phyloP scores from a whole-genome alignment of 2,329 filamentous ascomycete genomes.

The Aspergillus fischeri region DNA sequence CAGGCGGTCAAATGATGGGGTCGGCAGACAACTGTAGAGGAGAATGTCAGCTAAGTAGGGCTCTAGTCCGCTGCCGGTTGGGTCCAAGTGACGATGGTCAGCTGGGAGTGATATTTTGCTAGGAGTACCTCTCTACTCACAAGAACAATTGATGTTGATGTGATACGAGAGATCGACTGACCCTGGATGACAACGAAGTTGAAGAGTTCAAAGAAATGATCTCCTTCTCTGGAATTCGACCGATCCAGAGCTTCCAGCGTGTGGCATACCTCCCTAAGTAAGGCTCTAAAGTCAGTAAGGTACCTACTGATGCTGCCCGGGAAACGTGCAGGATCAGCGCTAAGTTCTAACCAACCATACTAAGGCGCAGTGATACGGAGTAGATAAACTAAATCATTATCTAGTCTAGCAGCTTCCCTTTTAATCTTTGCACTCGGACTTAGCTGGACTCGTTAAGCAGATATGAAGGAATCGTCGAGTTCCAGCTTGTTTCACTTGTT shows the following conservation, averaged over 20 bases:
- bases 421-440: not conserved
- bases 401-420: not conserved
- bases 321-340: not conserved
- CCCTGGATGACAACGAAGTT: not conserved
- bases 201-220: not conserved
- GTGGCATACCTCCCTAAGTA: not conserved
- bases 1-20: slow-evolving; percentile 13
- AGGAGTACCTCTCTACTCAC: not conserved
- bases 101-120: not conserved
- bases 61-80: not conserved
- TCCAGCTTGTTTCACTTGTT: not conserved
- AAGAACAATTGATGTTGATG: not conserved
- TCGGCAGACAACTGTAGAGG: not conserved
- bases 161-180: not conserved
- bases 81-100: not conserved
- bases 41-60: not conserved
- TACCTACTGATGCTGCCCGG: not conserved
- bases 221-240: not conserved
- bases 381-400: not conserved
- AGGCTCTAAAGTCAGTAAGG: not conserved
- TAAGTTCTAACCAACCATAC: not conserved
- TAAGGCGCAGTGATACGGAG: not conserved
- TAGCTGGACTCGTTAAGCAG: not conserved
- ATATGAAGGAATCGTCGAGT: not conserved
- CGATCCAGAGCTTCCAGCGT: not conserved